Conservation (phyloP, 78 protist species). For the Guillardia theta region DNA sequence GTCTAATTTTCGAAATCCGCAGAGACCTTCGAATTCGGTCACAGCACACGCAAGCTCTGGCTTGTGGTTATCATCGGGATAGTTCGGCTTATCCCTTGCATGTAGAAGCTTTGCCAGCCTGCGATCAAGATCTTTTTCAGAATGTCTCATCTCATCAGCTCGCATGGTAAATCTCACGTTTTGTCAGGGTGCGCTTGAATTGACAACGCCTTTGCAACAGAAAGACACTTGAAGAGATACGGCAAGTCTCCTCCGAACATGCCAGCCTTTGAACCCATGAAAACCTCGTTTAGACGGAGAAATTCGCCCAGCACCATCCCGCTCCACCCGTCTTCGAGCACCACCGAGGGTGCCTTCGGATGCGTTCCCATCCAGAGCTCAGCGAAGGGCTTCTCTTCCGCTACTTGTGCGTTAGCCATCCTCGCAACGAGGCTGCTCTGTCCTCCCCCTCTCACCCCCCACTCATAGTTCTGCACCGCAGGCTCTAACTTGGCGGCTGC, state of each 20-base stretch:
- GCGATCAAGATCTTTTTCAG: too few species aligned
- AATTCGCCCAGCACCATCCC: neutral
- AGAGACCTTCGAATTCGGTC: slow-evolving; percentile 82
- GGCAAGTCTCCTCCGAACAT: slow-evolving; percentile 69
- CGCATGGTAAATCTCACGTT: neutral
- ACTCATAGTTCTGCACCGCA: slow-evolving; percentile 76
- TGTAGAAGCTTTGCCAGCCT: neutral
- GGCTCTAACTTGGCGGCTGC: neutral
- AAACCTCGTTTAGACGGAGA: neutral
- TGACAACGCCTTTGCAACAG: slow-evolving; percentile 81
- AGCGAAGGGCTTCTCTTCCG: slow-evolving; percentile 75
- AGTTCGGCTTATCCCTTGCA: slow-evolving; percentile 22
- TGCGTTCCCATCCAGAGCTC: slow-evolving; percentile 99
- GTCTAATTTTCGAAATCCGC: slow-evolving; percentile 78
- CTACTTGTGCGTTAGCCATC: slow-evolving; percentile 38
- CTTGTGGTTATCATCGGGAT: slow-evolving; percentile 93
- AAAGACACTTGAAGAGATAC: slow-evolving; percentile 91
- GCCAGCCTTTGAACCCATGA: neutral
- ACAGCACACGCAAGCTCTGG: slow-evolving; percentile 95
- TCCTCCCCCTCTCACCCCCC: slow-evolving; percentile 83
- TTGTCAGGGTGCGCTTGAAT: slow-evolving; percentile 96
- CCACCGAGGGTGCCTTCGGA: slow-evolving; percentile 81
- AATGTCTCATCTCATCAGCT: too few species aligned
- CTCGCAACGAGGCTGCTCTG: slow-evolving; percentile 64
- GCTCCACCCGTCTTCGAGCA: too few species aligned